phyloP scores from a whole-genome alignment of 305 asterid species.

The Fraxinus angustifolia region DNA sequence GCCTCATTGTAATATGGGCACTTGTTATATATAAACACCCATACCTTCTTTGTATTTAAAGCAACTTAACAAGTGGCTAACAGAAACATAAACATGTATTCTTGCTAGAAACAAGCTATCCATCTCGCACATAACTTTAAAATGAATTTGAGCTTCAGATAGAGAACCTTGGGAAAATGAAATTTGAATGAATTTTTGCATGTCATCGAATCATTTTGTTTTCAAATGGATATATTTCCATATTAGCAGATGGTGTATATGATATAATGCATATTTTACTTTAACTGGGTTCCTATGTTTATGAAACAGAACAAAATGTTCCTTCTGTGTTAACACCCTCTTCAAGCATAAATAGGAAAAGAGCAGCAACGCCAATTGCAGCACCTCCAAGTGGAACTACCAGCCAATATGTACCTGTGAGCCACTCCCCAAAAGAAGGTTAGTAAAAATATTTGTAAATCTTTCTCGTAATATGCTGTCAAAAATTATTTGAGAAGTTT shows the following conservation, averaged over 20 bases:
- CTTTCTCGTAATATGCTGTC: slow-evolving; percentile 15
- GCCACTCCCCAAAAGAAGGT: slow-evolving; percentile 62
- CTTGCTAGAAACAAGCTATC: neutral
- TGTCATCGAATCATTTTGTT: neutral
- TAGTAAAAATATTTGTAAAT: slow-evolving; percentile 18
- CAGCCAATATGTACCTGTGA: slow-evolving; percentile 32
- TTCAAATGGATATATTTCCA: slow-evolving; percentile 1
- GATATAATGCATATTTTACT: neutral
- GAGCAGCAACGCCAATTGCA: slow-evolving; percentile 46
- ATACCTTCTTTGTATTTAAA: neutral
- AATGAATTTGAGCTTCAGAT: neutral
- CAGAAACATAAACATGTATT: neutral
- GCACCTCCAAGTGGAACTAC: slow-evolving; percentile 39
- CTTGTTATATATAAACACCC: neutral
- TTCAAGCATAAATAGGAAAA: slow-evolving; percentile 37
- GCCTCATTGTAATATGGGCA: neutral
- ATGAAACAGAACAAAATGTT: slow-evolving; percentile 41
- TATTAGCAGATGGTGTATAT: neutral
- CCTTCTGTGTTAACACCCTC: slow-evolving; percentile 48
- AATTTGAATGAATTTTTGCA: neutral
- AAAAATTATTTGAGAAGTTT: neutral
- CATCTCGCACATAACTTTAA: neutral
- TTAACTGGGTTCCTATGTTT: slow-evolving; percentile 9
- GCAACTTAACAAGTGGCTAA: neutral
- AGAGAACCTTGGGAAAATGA: slow-evolving; percentile 9